Evolutionary conservation across 805 yeast genomes (phyloP).

Genomic region (Nakazawaea sp.): DNA sequence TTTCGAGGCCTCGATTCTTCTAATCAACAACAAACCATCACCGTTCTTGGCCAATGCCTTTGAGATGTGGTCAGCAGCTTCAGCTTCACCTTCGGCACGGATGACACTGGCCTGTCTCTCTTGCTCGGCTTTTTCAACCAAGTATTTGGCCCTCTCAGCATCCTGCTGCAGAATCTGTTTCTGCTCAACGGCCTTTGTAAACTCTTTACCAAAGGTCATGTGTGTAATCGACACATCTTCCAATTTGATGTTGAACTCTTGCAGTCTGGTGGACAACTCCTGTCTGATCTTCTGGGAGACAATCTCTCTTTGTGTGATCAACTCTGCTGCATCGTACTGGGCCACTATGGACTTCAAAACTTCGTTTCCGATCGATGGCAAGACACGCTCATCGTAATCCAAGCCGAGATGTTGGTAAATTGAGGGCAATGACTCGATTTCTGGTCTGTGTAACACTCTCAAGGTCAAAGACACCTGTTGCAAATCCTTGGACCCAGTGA

Average conservation of each 20-base stretch:
- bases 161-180: conserved; percentile 99
- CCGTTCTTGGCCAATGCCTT: conserved; percentile 91
- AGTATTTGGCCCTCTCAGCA: conserved; percentile 91
- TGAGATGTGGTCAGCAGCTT: conserved; percentile 92
- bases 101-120: conserved; percentile 92
- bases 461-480: conserved; percentile 92
- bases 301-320: conserved; percentile 94
- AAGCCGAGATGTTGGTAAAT: conserved; percentile 89
- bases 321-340: conserved; percentile 92
- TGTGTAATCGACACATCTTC: conserved; percentile 98
- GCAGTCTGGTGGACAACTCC: conserved; percentile 77
- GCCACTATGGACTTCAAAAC: conserved; percentile 87
- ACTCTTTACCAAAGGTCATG: conserved; percentile 93
- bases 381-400: conserved; percentile 91
- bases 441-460: conserved; percentile 92
- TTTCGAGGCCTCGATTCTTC: conserved; percentile 95
- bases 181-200: conserved; percentile 97
- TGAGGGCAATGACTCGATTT: conserved; percentile 69
- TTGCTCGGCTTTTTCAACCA: conserved; percentile 95
- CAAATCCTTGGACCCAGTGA: conserved; percentile 95
- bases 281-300: conserved; percentile 85
- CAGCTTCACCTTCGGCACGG: conserved; percentile 99
- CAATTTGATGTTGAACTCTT: conserved; percentile 81
- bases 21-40: conserved; percentile 86
- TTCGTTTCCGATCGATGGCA: conserved; percentile 91